Percentiles rank a stretch among this genome's conserved stretches.
Evolutionary conservation across 805 yeast genomes (phyloP).

Genomic region (Priceomyces castillae): DNA sequence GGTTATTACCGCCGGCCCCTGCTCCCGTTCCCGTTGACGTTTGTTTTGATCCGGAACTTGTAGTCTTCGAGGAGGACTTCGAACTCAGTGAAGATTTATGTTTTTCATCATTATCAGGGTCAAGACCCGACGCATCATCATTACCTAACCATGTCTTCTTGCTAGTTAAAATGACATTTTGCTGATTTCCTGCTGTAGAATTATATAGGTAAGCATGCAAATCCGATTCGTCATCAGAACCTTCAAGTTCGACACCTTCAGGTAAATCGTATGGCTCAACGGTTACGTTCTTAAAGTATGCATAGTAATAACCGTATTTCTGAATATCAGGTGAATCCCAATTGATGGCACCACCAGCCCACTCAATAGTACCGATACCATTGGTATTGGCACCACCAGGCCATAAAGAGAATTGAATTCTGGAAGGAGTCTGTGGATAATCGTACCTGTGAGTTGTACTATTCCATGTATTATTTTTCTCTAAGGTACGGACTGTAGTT

Average conservation of each 20-base stretch:
- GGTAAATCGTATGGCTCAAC: constrained; percentile 78
- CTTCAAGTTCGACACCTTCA: constrained; percentile 36
- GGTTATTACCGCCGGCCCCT: not conserved
- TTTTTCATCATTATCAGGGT: constrained; percentile 43
- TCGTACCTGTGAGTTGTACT: constrained; percentile 54
- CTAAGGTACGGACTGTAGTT: constrained; percentile 58
- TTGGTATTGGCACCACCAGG: constrained; percentile 63
- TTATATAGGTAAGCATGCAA: constrained; percentile 48
- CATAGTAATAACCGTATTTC: constrained; percentile 79
- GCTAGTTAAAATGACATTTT: constrained; percentile 56
- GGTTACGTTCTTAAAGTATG: constrained; percentile 55
- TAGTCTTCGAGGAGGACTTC: constrained; percentile 8
- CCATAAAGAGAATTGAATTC: constrained; percentile 74
- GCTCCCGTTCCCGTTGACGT: not conserved
- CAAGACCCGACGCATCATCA: constrained; percentile 62
- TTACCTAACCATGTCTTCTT: constrained; percentile 59
- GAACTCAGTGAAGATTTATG: constrained; percentile 15
- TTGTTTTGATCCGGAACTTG: constrained; percentile 9
- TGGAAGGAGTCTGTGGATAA: constrained; percentile 73
- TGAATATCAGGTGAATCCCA: constrained; percentile 77
- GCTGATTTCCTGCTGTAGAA: constrained; percentile 38
- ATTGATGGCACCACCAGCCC: constrained; percentile 87
- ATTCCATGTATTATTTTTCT: constrained; percentile 59
- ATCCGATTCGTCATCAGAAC: constrained; percentile 50
- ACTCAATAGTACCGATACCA: constrained; percentile 63